Evolutionary conservation across 768 basidiomycete genomes (phyloP).

Genomic region (Sporobolomyces roseus): DNA sequence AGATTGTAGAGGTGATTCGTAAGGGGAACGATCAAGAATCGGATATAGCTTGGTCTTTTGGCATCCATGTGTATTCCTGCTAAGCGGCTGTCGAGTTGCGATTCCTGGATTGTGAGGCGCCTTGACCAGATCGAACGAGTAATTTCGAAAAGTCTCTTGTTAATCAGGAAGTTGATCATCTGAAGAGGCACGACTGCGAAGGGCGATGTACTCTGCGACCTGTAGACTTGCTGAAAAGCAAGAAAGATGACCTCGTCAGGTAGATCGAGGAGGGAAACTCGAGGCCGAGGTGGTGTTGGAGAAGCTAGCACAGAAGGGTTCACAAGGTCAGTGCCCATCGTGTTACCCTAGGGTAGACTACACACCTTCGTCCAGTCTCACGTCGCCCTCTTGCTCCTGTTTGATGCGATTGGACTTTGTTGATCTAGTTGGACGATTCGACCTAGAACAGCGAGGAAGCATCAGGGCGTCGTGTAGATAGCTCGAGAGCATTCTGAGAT

Average conservation of each 20-base stretch:
- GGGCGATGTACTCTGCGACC: not conserved
- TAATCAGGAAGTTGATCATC: not conserved
- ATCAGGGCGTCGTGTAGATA: too few species aligned
- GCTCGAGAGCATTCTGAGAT: too few species aligned
- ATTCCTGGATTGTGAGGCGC: not conserved
- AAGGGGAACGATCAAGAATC: not conserved
- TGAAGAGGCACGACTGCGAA: not conserved
- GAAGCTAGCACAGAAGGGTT: too few species aligned
- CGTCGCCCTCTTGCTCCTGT: too few species aligned
- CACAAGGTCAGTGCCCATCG: not conserved
- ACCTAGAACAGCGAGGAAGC: too few species aligned
- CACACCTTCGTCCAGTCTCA: too few species aligned
- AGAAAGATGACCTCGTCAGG: not conserved
- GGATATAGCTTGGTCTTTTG: not conserved
- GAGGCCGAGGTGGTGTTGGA: not conserved
- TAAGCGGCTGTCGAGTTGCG: not conserved
- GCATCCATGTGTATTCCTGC: not conserved
- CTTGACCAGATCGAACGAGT: not conserved
- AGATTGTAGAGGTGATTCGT: not conserved
- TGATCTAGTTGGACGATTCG: too few species aligned
- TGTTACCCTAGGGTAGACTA: too few species aligned
- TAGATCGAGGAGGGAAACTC: not conserved
- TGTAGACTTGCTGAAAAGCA: not conserved
- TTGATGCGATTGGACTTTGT: too few species aligned
- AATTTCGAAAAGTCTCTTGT: not conserved